These are phyloP conservation scores for Naganishia albida DNA, from an alignment of 1,284 basidiomycete species.

Conservation along the genomic window DNA sequence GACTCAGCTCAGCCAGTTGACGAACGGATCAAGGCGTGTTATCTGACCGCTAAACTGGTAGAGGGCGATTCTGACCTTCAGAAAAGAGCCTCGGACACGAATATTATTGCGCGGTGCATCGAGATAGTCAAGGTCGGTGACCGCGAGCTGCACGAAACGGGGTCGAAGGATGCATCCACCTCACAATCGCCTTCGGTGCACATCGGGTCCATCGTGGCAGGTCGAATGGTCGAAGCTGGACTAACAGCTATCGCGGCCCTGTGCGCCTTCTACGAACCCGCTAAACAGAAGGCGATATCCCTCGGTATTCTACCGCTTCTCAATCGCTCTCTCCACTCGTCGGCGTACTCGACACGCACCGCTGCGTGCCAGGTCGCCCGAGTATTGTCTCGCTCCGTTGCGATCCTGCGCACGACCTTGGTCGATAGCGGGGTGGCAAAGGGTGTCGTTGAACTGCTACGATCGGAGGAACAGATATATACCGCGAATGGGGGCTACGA, in stretches of 20 bases:
- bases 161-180: constrained; percentile 2
- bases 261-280: constrained; percentile 67
- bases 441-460: constrained; percentile 65
- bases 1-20: constrained; percentile 11
- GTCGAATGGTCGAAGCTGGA: constrained; percentile 59
- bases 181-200: neutral
- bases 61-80: constrained; percentile 69
- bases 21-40: constrained; percentile 25
- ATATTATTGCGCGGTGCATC: constrained; percentile 25
- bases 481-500: constrained; percentile 5
- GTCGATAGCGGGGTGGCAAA: constrained; percentile 77
- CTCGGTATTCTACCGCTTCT: constrained; percentile 61
- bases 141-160: neutral
- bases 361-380: constrained; percentile 81
- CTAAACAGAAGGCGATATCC: constrained; percentile 68
- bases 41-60: constrained; percentile 65
- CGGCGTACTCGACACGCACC: constrained; percentile 72
- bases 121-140: constrained; percentile 30
- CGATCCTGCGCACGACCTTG: constrained; percentile 75
- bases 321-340: constrained; percentile 62
- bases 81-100: constrained; percentile 36
- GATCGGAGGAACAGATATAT: constrained; percentile 40
- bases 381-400: constrained; percentile 73
- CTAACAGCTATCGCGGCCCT: constrained; percentile 71
- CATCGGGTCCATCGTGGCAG: constrained; percentile 1